Base-by-base conservation (phyloP, 2,329 filamentous ascomycete genomes). In the Penicillium sp. region DNA sequence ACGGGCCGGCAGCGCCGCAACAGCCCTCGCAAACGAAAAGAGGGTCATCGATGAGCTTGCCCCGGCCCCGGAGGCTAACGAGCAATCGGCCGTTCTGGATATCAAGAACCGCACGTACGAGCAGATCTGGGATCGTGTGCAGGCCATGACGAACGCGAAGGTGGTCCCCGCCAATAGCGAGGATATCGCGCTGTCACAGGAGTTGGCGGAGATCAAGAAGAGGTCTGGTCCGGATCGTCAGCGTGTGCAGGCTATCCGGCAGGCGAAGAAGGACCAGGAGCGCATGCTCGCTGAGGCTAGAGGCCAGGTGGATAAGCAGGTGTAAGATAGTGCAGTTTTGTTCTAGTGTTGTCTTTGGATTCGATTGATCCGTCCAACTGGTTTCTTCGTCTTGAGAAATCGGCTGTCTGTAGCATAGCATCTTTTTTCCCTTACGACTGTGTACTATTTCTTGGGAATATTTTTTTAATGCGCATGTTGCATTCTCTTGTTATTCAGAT, bases 261-360 rank as follows among this genome's bases (percentile, higher is more conserved):
- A 79, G 63, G 72, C 71, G 34, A 76, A 76, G 67, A 75, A 75
- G 67, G 77, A 78, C 57, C 74, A 79, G 64, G 74, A 78, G 66
- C 70, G 71, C 36, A 75, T 79, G 67, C 62, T 80, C 61, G 69
- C 74, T 60, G 75, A 75, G 58, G 77, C 78, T 25, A 72, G 73
- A 58, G 76, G 75, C 58, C 76, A 78, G 59, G 71, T 76, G 25
- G 76, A 77, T 61, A 76, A 71, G 65, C 62, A 70, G 61, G 63
- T 73, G 53, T 72, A 66, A 65, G 59, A 52, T 55, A 54, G 47
- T 34, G 38, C 53, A 27, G 39, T 23, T 50, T 16, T 50, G n/a
- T 34, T 58, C 56, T 29, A 51, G 41, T 55, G 25, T 55, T 61
- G 54, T 54, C 39, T 33, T 41, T 44, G 39, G 44, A 47, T 49